Evolutionary conservation across 306 rosid genomes (phyloP), one percentile per base, ranked within the genome.

Genomic region (Senna tora): DNA sequence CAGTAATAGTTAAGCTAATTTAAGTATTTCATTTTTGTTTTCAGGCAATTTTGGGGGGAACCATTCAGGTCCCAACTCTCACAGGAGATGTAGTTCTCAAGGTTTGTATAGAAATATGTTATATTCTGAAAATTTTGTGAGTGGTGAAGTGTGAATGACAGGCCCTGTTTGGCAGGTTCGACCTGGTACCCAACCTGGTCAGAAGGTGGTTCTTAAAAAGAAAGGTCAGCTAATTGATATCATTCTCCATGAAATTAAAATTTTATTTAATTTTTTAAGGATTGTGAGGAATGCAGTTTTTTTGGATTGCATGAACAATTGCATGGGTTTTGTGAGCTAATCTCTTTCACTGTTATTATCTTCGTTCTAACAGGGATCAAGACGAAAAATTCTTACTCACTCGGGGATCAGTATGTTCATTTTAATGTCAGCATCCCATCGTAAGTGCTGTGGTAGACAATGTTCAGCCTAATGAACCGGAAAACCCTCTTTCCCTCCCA

Each of bases 21-120:
- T 54, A 56, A 50, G 67, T 14, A 25, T 45, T 16, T 33, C 21
- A 28, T 47, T 68, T 25, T 21, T 14, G 51, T 65, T 55, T 70
- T 41, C 89, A 90, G 96, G 96, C 96, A 58, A 84, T 93, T 75
- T 83, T 93, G 76, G 98, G 96, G 14, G 98, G 96, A 80, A 93
- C 96, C 41, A 83, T 90, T 76, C 96, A 87, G 73, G 96, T 90
- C 74, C 96, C 96, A 67, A 90, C 96, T 79, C 93, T 93, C 47
- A 82, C 91, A 0, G 93, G 96, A 52, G 98, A 93, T 74, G 96
- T 90, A 50, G 96, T 93, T 76, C 77, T 93, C 15, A 93, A 93
- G 96, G 98, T 92, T 81, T 74, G 91, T 61, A 12, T 30, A 55
- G 62, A 59, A 41, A 52, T 57, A 3, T 51, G 39, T 53, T 42